These are phyloP conservation scores for Aspergillus ellipticus DNA, from an alignment of 495 filamentous ascomycete genomes.

Conservation along the genomic window DNA sequence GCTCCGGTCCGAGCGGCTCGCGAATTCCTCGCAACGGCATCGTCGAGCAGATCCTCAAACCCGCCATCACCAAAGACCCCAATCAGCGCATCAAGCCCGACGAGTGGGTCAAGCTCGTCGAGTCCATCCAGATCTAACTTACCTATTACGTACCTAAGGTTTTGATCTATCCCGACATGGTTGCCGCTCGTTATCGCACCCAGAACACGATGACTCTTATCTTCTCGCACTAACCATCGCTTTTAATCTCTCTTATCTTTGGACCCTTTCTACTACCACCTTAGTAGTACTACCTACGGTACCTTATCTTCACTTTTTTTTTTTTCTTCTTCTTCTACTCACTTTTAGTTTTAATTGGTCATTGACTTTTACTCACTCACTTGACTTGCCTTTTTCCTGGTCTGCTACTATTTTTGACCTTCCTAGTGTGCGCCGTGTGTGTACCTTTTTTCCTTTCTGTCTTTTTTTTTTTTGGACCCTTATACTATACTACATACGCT, in stretches of 20 bases:
- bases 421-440: too few species aligned
- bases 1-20: constrained; percentile 34
- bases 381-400: too few species aligned
- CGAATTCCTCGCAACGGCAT: constrained; percentile 41
- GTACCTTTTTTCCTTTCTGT: too few species aligned
- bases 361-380: too few species aligned
- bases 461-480: constrained; percentile 4
- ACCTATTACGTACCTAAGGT: neutral
- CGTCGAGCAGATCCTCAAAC: constrained; percentile 41
- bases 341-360: neutral
- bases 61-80: constrained; percentile 43
- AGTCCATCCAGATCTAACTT: constrained; percentile 4
- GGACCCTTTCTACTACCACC: neutral
- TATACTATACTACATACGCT: too few species aligned
- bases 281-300: too few species aligned
- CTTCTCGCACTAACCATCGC: neutral
- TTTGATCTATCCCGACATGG: neutral
- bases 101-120: constrained; percentile 31
- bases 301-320: too few species aligned
- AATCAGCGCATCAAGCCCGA: constrained; percentile 29
- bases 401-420: too few species aligned
- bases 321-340: constrained; percentile 6
- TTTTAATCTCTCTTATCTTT: constrained; percentile 1
- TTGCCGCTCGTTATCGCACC: neutral
- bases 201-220: too few species aligned